phyloP scores from a whole-genome alignment of 257 asterid species.

The Solanum medicagineum region DNA sequence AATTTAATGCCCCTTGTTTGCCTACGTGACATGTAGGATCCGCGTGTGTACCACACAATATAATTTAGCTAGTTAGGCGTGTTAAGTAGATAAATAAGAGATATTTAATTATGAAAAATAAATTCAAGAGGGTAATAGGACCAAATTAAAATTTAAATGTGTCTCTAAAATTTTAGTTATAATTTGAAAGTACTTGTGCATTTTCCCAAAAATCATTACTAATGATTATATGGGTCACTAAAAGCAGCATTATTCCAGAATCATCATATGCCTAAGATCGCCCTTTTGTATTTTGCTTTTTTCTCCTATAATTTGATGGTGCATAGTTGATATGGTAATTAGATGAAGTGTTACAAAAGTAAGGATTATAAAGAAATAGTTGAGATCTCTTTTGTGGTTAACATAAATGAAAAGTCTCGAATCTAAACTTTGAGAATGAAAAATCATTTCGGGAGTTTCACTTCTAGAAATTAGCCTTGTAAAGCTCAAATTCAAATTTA shows the following conservation, averaged over 20 bases:
- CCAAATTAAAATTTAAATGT: no score
- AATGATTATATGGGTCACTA: not conserved
- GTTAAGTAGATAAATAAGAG: no score
- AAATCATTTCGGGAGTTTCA: not conserved
- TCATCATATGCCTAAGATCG: not conserved
- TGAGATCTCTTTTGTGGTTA: not conserved
- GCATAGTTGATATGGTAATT: not conserved
- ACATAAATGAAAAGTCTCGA: not conserved
- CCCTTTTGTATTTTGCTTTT: not conserved
- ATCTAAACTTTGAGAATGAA: not conserved
- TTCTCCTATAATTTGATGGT: not conserved
- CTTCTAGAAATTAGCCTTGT: not conserved
- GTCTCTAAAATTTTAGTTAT: no score
- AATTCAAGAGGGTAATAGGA: no score
- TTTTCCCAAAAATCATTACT: not conserved
- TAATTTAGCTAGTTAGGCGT: no score
- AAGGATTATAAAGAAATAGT: not conserved
- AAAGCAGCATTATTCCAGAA: no score
- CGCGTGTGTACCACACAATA: no score
- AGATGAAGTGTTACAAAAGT: not conserved
- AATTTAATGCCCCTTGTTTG: no score
- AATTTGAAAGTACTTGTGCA: no score
- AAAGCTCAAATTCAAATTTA: no score
- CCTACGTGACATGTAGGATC: no score
- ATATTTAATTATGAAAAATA: no score